Evolutionary conservation across 306 rosid species (phyloP), one percentile per base, ranked within the genome.

Genomic region (Alnus glutinosa): DNA sequence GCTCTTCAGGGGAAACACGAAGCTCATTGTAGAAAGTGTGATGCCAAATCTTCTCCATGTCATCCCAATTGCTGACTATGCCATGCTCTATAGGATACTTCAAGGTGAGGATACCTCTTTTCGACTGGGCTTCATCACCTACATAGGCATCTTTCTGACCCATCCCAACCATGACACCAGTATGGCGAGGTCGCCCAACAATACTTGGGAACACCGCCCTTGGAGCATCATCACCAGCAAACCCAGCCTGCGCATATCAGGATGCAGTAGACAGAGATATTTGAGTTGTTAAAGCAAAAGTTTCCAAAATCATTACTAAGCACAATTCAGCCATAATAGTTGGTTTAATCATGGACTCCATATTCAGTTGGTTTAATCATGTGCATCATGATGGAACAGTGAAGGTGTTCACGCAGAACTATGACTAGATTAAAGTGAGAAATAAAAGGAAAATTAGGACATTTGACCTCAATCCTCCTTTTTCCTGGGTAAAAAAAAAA

Each of bases 1-100:
- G 93, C 76, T 89, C 93, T 81, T 89, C 93, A 15, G 93, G 93
- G 50, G 93, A 88, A 82, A 88, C 91, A 70, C 91, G 91, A 77
- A 88, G 91, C 74, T 88, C 91, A 32, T 88, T 88, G 89, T 88
- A 88, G 81, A 88, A 88, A 12, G 91, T 88, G 85, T 88, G 91
- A 85, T 88, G 91, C 91, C 91, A 88, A 74, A 90, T 90, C 85
- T 90, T 90, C 75, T 90, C 93, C 93, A 90, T 90, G 62, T 90
- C 93, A 34, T 90, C 93, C 93, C 93, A 90, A 75, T 90, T 90
- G 82, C 93, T 90, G 70, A 90, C 93, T 52, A 90, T 90, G 9
- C 93, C 93, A 84, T 90, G 93, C 86, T 90, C 93, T 48, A 90
- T 90, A 30, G 93, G 91, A 68, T 88, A 88, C 86, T 88, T 88